These are phyloP conservation scores for Coffea canephora DNA, from an alignment of 257 asterid genomes.

Conservation along the genomic window DNA sequence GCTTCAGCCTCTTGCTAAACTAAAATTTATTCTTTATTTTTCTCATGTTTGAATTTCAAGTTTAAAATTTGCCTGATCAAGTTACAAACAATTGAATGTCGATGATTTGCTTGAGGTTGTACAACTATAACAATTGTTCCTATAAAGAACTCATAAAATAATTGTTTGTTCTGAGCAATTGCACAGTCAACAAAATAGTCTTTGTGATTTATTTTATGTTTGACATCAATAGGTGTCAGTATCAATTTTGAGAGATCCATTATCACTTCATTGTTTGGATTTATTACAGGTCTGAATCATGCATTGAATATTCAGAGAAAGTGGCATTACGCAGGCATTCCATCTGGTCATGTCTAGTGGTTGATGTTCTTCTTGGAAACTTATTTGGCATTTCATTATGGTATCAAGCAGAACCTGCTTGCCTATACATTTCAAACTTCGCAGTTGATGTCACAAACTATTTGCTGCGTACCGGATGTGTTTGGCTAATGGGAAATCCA, in stretches of 20 bases:
- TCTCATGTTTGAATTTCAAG: not conserved
- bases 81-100: not conserved
- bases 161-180: not conserved
- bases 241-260: not conserved
- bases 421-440: slow-evolving; percentile 49
- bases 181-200: not conserved
- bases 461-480: slow-evolving; percentile 86
- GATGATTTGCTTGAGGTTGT: no score
- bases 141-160: not conserved
- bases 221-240: not conserved
- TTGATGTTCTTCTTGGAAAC: slow-evolving; percentile 78
- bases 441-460: slow-evolving; percentile 62
- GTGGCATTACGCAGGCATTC: slow-evolving; percentile 64
- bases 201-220: not conserved
- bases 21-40: not conserved
- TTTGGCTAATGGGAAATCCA: slow-evolving; percentile 98
- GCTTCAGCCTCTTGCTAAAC: not conserved
- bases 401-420: slow-evolving; percentile 55
- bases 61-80: not conserved
- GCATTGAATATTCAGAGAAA: slow-evolving; percentile 82
- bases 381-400: slow-evolving; percentile 62
- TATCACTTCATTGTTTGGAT: slow-evolving; percentile 21
- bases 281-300: slow-evolving; percentile 58
- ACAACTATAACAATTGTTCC: not conserved
- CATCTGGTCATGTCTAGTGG: slow-evolving; percentile 68